Evolutionary conservation across 2,329 filamentous ascomycete genomes (phyloP), one percentile per base, ranked within the genome.

Genomic region (Aspergillus tamarii): DNA sequence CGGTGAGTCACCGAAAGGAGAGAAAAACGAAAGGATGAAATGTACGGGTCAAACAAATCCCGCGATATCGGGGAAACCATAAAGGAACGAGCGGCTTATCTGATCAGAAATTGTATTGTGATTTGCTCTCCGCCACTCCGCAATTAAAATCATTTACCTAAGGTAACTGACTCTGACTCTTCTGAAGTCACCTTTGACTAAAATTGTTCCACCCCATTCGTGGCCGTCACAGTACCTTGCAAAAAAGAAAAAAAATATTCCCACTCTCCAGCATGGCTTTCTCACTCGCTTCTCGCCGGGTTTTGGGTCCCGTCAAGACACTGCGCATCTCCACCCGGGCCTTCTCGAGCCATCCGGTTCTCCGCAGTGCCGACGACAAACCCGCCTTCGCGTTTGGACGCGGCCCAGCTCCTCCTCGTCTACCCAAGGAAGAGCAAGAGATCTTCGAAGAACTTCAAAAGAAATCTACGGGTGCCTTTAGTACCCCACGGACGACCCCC

Each of bases 381-480:
- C 69, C 75, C 6, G 66, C 72, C 36, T 72, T 74, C 57, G 69
- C 74, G 28, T 80, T 80, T 72, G 67, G 66, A 52, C 67, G 68
- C 39, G 83, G 83, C 14, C 92, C 94, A 28, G 81, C 92, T 9
- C 95, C 95, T 19, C 94, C 93, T 0, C 91, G 93, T 56, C 91
- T 98, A 12, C 93, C 94, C 8, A 89, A 93, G 72, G 89, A 92
- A 78, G 90, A 97, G 71, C 94, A 97, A 82, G 92, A 93, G 76
- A 87, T 96, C 68, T 97, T 95, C 77, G 94, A 97, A 80, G 86
- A 89, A 48, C 89, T 98, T 4, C 93, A 97, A 76, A 87, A 87
- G 70, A 84, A 85, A 75, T 96, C 83, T 69, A 96, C 88, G 68
- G 92, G 85, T 67, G 95, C 81, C 66, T 97, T 87, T 80, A 95